A percentile compares a stretch with the other conserved stretches of the same genome.
Conservation (phyloP, 352 stramenopile species). For the Elongisporangium undulatum region DNA sequence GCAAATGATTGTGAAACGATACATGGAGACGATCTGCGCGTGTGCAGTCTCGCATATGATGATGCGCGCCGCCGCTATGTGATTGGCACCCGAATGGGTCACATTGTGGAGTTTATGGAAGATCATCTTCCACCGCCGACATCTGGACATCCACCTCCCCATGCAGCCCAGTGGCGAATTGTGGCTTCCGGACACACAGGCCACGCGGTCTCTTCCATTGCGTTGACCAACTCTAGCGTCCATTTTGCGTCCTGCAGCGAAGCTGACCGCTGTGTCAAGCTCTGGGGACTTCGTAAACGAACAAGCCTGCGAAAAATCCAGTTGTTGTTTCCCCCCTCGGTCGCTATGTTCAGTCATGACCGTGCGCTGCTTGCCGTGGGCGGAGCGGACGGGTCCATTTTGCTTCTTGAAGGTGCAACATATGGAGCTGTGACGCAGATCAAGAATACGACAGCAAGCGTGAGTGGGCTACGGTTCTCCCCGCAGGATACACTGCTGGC, state of each 20-base stretch:
- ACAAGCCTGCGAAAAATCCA: conserved; percentile 15
- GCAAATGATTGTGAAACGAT: conserved; percentile 7
- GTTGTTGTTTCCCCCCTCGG: conserved; percentile 21
- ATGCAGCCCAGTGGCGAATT: conserved; percentile 13
- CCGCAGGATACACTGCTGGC: conserved; percentile 39
- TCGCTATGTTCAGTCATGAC: conserved; percentile 34
- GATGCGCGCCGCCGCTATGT: conserved; percentile 36
- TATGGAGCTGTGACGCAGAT: conserved; percentile 23
- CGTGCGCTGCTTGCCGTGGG: conserved; percentile 52
- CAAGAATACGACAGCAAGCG: conserved; percentile 49
- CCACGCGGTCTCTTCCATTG: conserved; percentile 13
- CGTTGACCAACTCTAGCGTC: conserved; percentile 22
- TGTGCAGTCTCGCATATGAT: conserved; percentile 71
- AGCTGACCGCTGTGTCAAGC: conserved; percentile 28
- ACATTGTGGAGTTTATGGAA: conserved; percentile 54
- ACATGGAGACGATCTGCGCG: conserved; percentile 59
- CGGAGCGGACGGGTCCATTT: conserved; percentile 52
- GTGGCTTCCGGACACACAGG: conserved; percentile 47
- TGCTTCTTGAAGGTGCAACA: conserved; percentile 14
- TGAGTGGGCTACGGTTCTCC: conserved; percentile 43
- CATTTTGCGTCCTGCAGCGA: conserved; percentile 49
- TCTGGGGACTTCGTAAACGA: conserved; percentile 62
- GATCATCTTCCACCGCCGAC: conserved; percentile 1
- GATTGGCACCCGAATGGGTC: conserved; percentile 47
- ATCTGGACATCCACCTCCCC: not conserved